phyloP scores from a whole-genome alignment of 179 eudicot genomes.

The Corrigiola litoralis region DNA sequence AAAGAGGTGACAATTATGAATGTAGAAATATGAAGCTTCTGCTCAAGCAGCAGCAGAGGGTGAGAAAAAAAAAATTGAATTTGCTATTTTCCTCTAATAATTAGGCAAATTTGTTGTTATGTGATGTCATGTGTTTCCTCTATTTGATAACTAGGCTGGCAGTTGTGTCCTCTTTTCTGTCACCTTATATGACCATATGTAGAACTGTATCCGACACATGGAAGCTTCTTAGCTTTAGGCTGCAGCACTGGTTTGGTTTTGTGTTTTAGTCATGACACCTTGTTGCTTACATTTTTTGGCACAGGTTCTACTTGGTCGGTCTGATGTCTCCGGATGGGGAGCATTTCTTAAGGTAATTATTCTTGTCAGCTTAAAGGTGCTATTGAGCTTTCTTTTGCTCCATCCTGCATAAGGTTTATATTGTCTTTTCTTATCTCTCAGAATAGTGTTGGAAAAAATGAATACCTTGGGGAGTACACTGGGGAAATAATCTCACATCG shows the following conservation, averaged over 20 bases:
- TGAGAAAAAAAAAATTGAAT: slow-evolving; percentile 24
- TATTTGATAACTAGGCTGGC: not conserved
- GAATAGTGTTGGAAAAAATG: slow-evolving; percentile 83
- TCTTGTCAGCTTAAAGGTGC: not conserved
- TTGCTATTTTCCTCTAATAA: not conserved
- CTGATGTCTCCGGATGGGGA: slow-evolving; percentile 99
- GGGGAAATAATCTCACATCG: slow-evolving; percentile 96
- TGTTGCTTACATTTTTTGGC: slow-evolving; percentile 8
- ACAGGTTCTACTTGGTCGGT: slow-evolving; percentile 93
- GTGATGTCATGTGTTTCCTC: not conserved
- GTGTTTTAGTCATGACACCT: slow-evolving; percentile 9
- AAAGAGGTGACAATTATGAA: slow-evolving; percentile 97
- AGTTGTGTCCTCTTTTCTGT: not conserved
- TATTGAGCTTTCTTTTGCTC: slow-evolving; percentile 2
- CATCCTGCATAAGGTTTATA: not conserved
- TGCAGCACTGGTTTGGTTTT: not conserved
- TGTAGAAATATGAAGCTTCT: slow-evolving; percentile 98
- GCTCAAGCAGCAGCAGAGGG: slow-evolving; percentile 95
- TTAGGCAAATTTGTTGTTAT: not conserved
- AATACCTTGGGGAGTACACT: slow-evolving; percentile 97
- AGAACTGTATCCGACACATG: too few relatives aligned
- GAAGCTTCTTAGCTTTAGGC: not conserved
- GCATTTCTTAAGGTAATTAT: slow-evolving; percentile 85
- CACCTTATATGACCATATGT: not conserved
- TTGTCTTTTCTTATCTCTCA: slow-evolving; percentile 22